A percentile compares a stretch with the other conserved stretches of the same genome.
Conservation (phyloP, 1,284 basidiomycete genomes). For the Schizophyllum commune region DNA sequence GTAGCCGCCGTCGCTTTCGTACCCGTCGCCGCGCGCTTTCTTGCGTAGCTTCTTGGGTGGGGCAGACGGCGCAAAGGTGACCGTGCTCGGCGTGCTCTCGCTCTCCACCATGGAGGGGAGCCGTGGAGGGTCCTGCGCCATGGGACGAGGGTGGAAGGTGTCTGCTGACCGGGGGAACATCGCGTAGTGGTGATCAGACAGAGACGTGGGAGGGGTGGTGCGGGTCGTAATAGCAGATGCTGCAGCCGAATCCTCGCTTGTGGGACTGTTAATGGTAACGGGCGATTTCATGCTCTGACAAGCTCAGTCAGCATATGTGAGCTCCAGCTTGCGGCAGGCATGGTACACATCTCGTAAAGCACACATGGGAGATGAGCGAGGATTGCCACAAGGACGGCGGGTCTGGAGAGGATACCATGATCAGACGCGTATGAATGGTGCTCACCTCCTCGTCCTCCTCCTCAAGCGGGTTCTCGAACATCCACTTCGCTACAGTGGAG, state of each 20-base stretch:
- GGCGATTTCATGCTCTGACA: not conserved
- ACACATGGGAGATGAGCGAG: not conserved
- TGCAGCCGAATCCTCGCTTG: not conserved
- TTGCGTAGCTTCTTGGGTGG: conserved; percentile 27
- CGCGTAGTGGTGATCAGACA: not conserved
- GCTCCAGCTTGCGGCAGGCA: not conserved
- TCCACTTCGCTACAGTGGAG: conserved; percentile 54
- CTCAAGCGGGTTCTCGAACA: conserved; percentile 49
- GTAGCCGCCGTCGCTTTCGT: conserved; percentile 49
- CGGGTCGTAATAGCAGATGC: not conserved
- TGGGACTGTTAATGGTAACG: not conserved
- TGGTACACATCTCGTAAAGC: not conserved
- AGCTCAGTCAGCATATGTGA: not conserved
- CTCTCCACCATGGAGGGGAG: not conserved
- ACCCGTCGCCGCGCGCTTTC: conserved; percentile 35
- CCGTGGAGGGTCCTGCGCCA: not conserved
- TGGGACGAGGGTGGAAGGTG: not conserved
- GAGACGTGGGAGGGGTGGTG: not conserved
- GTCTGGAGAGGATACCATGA: not conserved
- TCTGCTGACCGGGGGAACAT: not conserved
- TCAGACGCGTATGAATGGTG: too few relatives aligned
- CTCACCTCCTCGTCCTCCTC: conserved; percentile 41
- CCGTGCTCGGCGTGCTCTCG: not conserved
- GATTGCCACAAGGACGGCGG: not conserved
- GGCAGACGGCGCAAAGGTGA: conserved; percentile 13